Evolutionary conservation across 2,329 filamentous ascomycete species (phyloP), one percentile per base, ranked within the genome.

Genomic region (Xylaria multiplex): DNA sequence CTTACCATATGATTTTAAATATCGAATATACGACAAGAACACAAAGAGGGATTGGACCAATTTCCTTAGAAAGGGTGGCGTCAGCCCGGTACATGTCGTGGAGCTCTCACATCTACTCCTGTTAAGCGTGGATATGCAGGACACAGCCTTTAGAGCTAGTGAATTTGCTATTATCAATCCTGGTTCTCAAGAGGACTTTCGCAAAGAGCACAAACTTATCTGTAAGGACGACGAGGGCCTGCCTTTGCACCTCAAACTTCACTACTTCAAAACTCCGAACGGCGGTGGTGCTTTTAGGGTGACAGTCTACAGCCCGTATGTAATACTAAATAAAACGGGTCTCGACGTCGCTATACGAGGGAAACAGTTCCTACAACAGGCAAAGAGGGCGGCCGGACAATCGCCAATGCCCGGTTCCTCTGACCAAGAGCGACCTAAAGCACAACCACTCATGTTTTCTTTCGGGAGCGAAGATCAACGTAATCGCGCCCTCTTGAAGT

Each of bases 1-100:
- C 49, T 81, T 99, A 43, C 96, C 96, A 0, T 98, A 96, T 76
- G 96, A 99, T 79, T 99, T 99, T 88, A 98, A 99, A 79, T 99
- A 99, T 78, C 90, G 95, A 62, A 98, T 99, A 62, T 99, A 98
- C 76, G 96, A 99, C 82, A 97, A 96, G 82, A 96, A 97, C 78
- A 97, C 94, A 0, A 96, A 95, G 83, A 97, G 96, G 77, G 96
- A 99, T 77, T 99, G 96, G 96, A 96, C 93, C 4, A 99, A 99
- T 78, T 99, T 99, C 81, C 82, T 99, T 53, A 89, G 96, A 64
- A 98, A 97, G 79, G 96, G 96, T 30, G 96, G 96, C 14, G 91
- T 98, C 63, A 99, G 96, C 77, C 96, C 96, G 0, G 94, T 99
- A 0, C 96, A 99, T 77, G 94, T 98, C 9, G 95, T 98, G 19